Evolutionary conservation across 164 flowering plant genomes (phyloP).

Genomic region (Malania oleifera): DNA sequence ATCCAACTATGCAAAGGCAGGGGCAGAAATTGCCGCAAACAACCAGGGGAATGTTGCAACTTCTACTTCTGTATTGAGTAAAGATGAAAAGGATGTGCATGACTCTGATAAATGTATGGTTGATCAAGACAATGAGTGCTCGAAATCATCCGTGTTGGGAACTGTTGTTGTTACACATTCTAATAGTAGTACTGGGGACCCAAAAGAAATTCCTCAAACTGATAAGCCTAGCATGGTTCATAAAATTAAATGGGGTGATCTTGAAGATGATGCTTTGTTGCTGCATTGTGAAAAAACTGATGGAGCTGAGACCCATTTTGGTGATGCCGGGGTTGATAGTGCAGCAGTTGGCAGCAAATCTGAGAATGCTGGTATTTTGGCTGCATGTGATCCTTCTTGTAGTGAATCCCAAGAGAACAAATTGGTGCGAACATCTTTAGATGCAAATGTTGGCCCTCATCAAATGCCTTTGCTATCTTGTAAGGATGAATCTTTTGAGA

Average conservation of each 20-base stretch:
- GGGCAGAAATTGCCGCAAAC: conserved; percentile 13
- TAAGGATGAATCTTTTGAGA: conserved; percentile 15
- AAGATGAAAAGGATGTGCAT: conserved; percentile 22
- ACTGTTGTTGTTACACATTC: conserved; percentile 5
- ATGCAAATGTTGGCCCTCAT: conserved; percentile 12
- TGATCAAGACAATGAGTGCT: conserved; percentile 22
- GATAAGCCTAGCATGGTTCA: conserved; percentile 30
- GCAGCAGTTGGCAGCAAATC: conserved; percentile 15
- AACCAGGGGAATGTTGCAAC: conserved; percentile 14
- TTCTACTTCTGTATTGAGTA: conserved; percentile 16
- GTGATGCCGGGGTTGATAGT: conserved; percentile 27
- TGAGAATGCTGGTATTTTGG: conserved; percentile 16
- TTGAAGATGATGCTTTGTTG: conserved; percentile 49
- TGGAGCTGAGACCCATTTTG: conserved; percentile 32
- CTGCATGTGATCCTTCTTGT: conserved; percentile 20
- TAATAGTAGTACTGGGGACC: conserved; percentile 6
- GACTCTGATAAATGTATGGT: conserved; percentile 31
- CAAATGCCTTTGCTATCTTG: conserved; percentile 9
- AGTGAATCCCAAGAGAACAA: conserved; percentile 26
- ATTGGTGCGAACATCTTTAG: conserved; percentile 8
- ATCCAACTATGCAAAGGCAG: conserved; percentile 23
- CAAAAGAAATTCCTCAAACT: conserved; percentile 15
- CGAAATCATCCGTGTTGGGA: conserved; percentile 12
- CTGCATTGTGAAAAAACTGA: conserved; percentile 20
- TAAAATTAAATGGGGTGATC: conserved; percentile 75